A percentile compares a stretch with the other conserved stretches of the same genome.
phyloP scores from a whole-genome alignment of 768 basidiomycete species.

The Crassisporium funariophilum region DNA sequence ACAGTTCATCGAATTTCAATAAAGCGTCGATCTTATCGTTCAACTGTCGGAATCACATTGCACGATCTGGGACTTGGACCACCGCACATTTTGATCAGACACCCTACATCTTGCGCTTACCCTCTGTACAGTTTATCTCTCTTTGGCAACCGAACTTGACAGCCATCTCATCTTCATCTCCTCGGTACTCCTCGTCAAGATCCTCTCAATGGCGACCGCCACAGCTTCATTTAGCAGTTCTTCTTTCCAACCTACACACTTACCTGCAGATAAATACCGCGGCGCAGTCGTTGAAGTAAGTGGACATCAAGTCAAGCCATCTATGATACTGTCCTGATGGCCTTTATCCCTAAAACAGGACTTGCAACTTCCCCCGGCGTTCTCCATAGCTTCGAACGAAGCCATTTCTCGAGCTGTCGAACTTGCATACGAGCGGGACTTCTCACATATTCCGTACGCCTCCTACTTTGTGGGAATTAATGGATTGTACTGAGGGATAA shows the following conservation, averaged over 20 bases:
- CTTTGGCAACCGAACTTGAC: neutral
- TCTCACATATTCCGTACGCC: conserved; percentile 86
- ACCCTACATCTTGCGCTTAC: too few relatives aligned
- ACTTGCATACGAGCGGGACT: conserved; percentile 91
- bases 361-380: conserved; percentile 85
- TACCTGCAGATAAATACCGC: conserved; percentile 61
- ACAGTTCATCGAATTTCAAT: too few relatives aligned
- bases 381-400: conserved; percentile 73
- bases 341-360: conserved; percentile 44
- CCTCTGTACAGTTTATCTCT: too few relatives aligned
- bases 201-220: conserved; percentile 19
- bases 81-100: too few relatives aligned
- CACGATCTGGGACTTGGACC: too few relatives aligned
- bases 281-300: conserved; percentile 89
- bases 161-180: neutral
- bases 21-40: too few relatives aligned
- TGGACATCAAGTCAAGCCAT: conserved; percentile 8
- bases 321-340: neutral
- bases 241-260: conserved; percentile 13
- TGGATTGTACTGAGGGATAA: neutral
- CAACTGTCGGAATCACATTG: too few relatives aligned
- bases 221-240: conserved; percentile 16
- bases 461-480: neutral
- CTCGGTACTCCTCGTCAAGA: neutral
- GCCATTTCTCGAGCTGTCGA: conserved; percentile 78